Base-by-base conservation (phyloP, 306 rosid species). In the Quercus glauca region DNA sequence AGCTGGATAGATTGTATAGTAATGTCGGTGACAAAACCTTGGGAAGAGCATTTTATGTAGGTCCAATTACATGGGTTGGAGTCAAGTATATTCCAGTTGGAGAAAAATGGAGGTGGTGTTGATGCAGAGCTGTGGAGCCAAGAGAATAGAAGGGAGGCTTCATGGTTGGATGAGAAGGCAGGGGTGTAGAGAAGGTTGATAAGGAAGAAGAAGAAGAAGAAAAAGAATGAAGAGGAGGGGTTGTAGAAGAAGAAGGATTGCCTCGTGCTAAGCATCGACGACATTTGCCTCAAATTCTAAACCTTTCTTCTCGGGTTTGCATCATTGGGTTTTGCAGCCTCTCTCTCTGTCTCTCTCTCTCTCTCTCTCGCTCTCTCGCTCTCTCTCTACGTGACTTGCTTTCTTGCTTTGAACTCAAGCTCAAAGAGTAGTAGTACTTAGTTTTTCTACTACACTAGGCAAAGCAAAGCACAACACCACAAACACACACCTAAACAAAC, bases 51-150 rank as follows among this genome's bases (percentile, higher is more conserved):
- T 55, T 91, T 61, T 74, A 95, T 90, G 88, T 79, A 81, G 82
- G 98, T 85, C 99, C 99, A 95, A 51, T 92, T 92, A 81, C 99
- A 95, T 78, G 98, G 98, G 75, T 73, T 84, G 5, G 87, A 2
- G 68, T 95, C 90, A 73, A 59, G 90, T 13, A 90, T 80, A 73
- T 90, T 89, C 99, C 97, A 91, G 80, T 88, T 74, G 0, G 93
- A 90, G 68, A 92, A 90, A 33, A 65, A 77, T 64, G 90, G 29
- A 45, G 88, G 71, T 2, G 89, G 83, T 63, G 74, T 64, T 69
- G 86, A 57, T 61, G 88, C 1, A 33, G 96, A 82, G 71, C 61
- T 25, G 77, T 90, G 98, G 18, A 95, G 94, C 98, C 99, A 95
- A 2, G 98, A 87, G 76, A 87, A 79, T 78, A 95, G 96, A 82